Base-by-base conservation (phyloP, 257 asterid genomes). In the Echites panduratus region DNA sequence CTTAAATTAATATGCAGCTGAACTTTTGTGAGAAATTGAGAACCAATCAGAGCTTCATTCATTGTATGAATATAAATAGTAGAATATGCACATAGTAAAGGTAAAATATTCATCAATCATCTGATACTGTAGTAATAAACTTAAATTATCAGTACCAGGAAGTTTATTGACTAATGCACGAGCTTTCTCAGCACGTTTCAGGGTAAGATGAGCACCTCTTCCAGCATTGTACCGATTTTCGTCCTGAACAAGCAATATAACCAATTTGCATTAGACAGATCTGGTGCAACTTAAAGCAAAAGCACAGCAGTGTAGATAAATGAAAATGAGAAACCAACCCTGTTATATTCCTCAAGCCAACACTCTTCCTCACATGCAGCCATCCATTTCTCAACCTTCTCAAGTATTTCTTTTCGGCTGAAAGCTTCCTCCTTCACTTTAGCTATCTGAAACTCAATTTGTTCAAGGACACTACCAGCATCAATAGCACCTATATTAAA, bases 341-440 rank as follows among this genome's bases (percentile, higher is more conserved):
- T 91, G 71, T 87, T 90, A 73, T 95, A 95, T 81, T 95, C 99
- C 87, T 92, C 98, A 59, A 95, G 99, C 99, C 99, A 95, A 82
- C 96, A 87, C 88, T 95, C 98, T 81, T 95, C 98, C 72, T 87
- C 96, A 14, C 99, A 92, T 68, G 99, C 97, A 41, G 88, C 81
- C 80, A 90, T 90, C 99, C 99, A 95, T 83, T 95, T 95, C 84
- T 95, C 98, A 79, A 95, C 92, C 84, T 84, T 95, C 77, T 95
- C 99, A 56, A 95, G 97, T 73, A 92, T 85, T 64, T 95, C 99
- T 86, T 95, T 92, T 84, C 99, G 79, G 86, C 85, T 71, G 48
- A 92, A 88, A 67, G 99, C 97, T 80, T 88, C 97, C 83, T 92
- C 99, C 83, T 88, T 92, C 67, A 85, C 92, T 84, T 82, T 84